Conservation (phyloP, 192 early-diverging fungal genomes). For the Coemansia sp. region DNA sequence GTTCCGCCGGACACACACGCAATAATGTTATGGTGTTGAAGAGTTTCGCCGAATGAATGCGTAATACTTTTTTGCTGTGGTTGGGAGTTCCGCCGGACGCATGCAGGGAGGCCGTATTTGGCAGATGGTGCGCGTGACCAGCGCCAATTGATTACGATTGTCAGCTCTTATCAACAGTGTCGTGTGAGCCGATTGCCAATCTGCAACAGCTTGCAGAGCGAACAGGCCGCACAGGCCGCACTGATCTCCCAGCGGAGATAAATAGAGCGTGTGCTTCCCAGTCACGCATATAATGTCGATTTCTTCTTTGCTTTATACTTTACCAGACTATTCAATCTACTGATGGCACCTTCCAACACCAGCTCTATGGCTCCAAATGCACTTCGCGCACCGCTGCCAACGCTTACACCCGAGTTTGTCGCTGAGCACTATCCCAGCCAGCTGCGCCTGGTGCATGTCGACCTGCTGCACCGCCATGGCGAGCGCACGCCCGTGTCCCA, state of each 20-base stretch:
- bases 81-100: too few species aligned
- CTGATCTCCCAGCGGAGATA: background rate
- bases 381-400: slow-evolving; percentile 33
- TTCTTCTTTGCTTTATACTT: slow-evolving; percentile 3
- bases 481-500: slow-evolving; percentile 44
- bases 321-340: background rate
- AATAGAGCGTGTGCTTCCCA: background rate
- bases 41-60: too few species aligned
- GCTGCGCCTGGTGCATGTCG: slow-evolving; percentile 51
- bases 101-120: background rate
- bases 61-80: too few species aligned
- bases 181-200: background rate
- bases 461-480: slow-evolving; percentile 56
- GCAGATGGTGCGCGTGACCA: background rate
- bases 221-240: background rate
- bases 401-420: slow-evolving; percentile 46
- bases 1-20: slow-evolving; percentile 27
- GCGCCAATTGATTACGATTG: background rate
- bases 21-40: background rate
- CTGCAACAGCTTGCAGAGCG: background rate
- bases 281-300: background rate
- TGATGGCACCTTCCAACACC: slow-evolving; percentile 17
- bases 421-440: slow-evolving; percentile 46
- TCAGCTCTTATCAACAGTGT: background rate
- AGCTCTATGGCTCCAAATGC: slow-evolving; percentile 3